Evolutionary conservation across 129 eudicot species (phyloP).

Genomic region (Centaurea solstitialis): DNA sequence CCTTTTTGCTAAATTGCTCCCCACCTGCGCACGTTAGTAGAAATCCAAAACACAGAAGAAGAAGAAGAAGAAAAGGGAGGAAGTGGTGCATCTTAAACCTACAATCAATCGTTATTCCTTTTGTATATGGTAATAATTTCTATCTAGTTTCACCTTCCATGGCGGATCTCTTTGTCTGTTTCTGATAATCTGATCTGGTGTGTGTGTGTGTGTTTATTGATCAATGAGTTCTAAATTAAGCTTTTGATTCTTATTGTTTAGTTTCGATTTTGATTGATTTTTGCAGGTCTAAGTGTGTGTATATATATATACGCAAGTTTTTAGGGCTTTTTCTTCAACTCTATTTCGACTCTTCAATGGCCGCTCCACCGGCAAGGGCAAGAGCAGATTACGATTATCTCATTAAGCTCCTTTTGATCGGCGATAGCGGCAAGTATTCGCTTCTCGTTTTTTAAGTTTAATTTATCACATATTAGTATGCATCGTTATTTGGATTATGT

Average conservation of each 20-base stretch:
- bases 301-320: slow-evolving; percentile 11
- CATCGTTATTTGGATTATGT: neutral
- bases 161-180: slow-evolving; percentile 19
- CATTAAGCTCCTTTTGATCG: slow-evolving; percentile 64
- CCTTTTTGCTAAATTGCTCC: slow-evolving; percentile 30
- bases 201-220: slow-evolving; percentile 27
- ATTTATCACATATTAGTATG: neutral
- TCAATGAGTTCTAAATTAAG: neutral
- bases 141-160: slow-evolving; percentile 3
- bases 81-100: slow-evolving; percentile 45
- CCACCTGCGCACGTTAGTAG: slow-evolving; percentile 26
- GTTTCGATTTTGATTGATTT: slow-evolving; percentile 14
- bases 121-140: slow-evolving; percentile 9
- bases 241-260: neutral
- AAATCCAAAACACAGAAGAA: neutral
- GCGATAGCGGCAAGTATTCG: slow-evolving; percentile 49
- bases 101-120: slow-evolving; percentile 27
- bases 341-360: slow-evolving; percentile 37
- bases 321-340: slow-evolving; percentile 25
- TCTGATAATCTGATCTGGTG: slow-evolving; percentile 28
- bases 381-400: slow-evolving; percentile 62
- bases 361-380: slow-evolving; percentile 66
- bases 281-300: slow-evolving; percentile 21
- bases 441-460: neutral
- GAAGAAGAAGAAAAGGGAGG: neutral